These are phyloP conservation scores for Colletotrichum sojae DNA, from an alignment of 2,329 filamentous ascomycete species.

Conservation along the genomic window DNA sequence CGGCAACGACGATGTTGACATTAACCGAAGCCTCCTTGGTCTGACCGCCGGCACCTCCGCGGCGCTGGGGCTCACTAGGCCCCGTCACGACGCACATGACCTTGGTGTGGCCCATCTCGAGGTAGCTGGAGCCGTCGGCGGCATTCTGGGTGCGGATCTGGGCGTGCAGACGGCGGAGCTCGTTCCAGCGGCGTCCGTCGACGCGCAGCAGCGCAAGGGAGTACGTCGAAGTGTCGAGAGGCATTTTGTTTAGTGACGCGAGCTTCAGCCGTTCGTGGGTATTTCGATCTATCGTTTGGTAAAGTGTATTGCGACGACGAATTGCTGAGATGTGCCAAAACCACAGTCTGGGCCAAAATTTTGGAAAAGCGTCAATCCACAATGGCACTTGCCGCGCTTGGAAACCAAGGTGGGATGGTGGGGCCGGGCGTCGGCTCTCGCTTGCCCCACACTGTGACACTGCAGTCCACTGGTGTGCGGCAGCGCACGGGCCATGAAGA, in stretches of 20 bases:
- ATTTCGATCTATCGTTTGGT: too few relatives aligned
- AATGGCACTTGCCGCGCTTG: conserved; percentile 16
- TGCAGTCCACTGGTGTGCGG: background rate
- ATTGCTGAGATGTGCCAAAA: background rate
- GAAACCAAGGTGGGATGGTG: conserved; percentile 30
- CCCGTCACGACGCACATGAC: conserved; percentile 94
- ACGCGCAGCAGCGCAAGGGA: conserved; percentile 86
- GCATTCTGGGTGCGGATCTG: conserved; percentile 94
- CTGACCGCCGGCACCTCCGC: conserved; percentile 47
- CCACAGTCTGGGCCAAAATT: conserved; percentile 28
- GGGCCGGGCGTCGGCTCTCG: conserved; percentile 30
- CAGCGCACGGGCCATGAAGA: conserved; percentile 20
- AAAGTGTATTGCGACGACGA: background rate
- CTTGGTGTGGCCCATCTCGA: conserved; percentile 98
- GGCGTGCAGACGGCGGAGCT: conserved; percentile 88
- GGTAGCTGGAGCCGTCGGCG: conserved; percentile 92
- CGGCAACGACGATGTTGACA: conserved; percentile 87
- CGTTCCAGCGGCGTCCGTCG: conserved; percentile 95
- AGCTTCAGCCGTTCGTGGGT: background rate
- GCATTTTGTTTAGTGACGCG: conserved; percentile 70
- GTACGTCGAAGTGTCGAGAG: conserved; percentile 95
- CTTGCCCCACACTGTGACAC: too few relatives aligned
- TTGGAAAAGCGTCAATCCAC: conserved; percentile 37
- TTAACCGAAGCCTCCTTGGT: conserved; percentile 75
- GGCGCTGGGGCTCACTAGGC: conserved; percentile 75